Conservation (phyloP, 768 basidiomycete genomes). For the Pulveroboletus sp. region DNA sequence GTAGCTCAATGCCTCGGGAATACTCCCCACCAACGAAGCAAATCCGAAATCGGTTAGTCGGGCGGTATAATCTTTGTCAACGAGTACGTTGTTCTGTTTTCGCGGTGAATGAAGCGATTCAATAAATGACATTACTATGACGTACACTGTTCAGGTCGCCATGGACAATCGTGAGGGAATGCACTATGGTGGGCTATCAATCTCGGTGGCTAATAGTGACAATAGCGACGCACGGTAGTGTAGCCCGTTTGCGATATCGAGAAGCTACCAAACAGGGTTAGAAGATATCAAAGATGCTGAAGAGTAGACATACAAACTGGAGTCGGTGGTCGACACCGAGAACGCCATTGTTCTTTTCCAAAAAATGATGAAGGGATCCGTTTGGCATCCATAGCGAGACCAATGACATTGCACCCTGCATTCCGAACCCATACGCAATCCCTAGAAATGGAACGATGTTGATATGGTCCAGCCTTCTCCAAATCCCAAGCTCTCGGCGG, state of each 20-base stretch:
- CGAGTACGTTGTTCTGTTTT: conserved; percentile 16
- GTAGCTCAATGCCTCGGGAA: conserved; percentile 1
- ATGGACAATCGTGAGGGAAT: conserved; percentile 13
- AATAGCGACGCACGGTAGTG: conserved; percentile 5
- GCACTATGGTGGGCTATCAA: conserved; percentile 4
- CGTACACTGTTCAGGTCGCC: conserved; percentile 17
- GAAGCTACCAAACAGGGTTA: conserved; percentile 10
- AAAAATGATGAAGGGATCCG: no score
- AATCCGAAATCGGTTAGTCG: conserved; percentile 44
- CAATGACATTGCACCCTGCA: no score
- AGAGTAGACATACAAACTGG: no score
- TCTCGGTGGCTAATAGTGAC: not conserved
- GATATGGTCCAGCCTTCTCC: no score
- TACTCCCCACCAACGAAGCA: conserved; percentile 24
- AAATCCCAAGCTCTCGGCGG: no score
- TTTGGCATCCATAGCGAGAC: no score
- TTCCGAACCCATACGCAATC: no score
- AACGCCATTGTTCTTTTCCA: no score
- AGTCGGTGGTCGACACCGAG: no score
- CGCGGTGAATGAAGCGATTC: not conserved
- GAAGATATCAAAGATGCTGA: no score
- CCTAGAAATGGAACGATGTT: no score
- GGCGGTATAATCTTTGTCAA: conserved; percentile 26
- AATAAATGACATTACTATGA: not conserved
- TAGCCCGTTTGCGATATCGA: conserved; percentile 13